Base-by-base conservation (phyloP, 1,284 basidiomycete species). In the Cutaneotrichosporon sp. region DNA sequence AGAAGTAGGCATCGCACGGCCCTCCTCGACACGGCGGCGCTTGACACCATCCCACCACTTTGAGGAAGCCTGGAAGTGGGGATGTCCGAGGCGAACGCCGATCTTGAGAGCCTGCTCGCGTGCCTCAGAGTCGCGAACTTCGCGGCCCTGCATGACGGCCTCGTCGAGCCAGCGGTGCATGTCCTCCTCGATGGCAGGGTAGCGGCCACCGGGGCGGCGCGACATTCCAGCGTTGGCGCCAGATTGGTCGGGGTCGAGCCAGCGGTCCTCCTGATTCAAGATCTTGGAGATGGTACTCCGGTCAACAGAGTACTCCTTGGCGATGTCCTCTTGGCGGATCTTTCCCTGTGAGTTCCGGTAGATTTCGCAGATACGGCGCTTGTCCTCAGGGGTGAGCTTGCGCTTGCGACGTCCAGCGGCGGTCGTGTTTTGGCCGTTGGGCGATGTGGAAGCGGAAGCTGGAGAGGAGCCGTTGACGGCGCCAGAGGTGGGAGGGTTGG, bases 1-100 rank as follows among this genome's bases (percentile, higher is more conserved):
- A 8, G 52, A 32, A 25, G 35, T 52, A 12, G 58, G 58, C 52
- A 60, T 51, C 19, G 54, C 46, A n/a, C 58, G 58, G 22, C 58
- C 54, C 46, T 60, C 55, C 42, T 60, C 55, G 32, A 57, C 22
- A 24, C 58, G 54, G 12, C 58, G 58, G 22, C 54, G 54, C 58
- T 60, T 60, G 52, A 60, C 54, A 20, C 52, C 54, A 46, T 60
- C 58, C 58, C 58, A 60, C 58, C 58, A 60, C 50, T 60, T 60
- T 49, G 58, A 56, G 34, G 58, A 60, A 17, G 54, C 54, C 52
- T 60, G 54, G 52, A 60, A 60, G 46, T 57, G 54, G 35, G 54
- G 54, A 50, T 56, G 55, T 22, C 58, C 58, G 16, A 56, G 52
- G 22, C 52, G 51, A 4, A 52, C 42, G 11, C 54, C 54, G 22